These are phyloP conservation scores for Coprinopsis marcescibilis DNA, from an alignment of 768 basidiomycete species.

Conservation along the genomic window DNA sequence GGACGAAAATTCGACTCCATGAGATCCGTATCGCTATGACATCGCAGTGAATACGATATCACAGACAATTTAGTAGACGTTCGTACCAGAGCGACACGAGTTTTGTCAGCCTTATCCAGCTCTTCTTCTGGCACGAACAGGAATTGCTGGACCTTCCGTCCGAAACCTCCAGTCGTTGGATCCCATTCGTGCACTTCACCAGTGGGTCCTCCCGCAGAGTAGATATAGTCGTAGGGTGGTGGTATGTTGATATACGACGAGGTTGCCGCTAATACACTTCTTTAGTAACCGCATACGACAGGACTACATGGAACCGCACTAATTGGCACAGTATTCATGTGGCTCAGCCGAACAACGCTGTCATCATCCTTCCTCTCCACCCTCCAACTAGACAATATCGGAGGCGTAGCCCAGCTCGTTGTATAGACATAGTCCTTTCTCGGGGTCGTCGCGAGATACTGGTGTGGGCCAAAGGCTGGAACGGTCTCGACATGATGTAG, in stretches of 20 bases:
- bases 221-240: constrained; percentile 40
- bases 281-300: neutral
- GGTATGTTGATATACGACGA: constrained; percentile 49
- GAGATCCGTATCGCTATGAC: constrained; percentile 43
- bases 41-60: neutral
- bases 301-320: constrained; percentile 24
- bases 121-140: constrained; percentile 40
- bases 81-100: constrained; percentile 40
- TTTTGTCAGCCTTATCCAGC: constrained; percentile 43
- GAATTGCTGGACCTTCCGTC: constrained; percentile 38
- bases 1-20: constrained; percentile 44
- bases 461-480: constrained; percentile 44
- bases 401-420: constrained; percentile 47
- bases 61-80: neutral
- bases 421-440: constrained; percentile 35
- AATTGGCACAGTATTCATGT: constrained; percentile 40
- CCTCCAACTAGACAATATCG: constrained; percentile 41
- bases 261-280: constrained; percentile 34
- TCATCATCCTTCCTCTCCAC: constrained; percentile 22
- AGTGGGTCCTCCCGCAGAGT: constrained; percentile 47
- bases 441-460: constrained; percentile 38
- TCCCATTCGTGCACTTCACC: constrained; percentile 42
- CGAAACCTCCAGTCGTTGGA: constrained; percentile 31
- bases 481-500: constrained; percentile 36
- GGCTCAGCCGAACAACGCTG: constrained; percentile 25